Evolutionary conservation across 2,329 filamentous ascomycete genomes (phyloP).

Genomic region (Curvularia sp.): DNA sequence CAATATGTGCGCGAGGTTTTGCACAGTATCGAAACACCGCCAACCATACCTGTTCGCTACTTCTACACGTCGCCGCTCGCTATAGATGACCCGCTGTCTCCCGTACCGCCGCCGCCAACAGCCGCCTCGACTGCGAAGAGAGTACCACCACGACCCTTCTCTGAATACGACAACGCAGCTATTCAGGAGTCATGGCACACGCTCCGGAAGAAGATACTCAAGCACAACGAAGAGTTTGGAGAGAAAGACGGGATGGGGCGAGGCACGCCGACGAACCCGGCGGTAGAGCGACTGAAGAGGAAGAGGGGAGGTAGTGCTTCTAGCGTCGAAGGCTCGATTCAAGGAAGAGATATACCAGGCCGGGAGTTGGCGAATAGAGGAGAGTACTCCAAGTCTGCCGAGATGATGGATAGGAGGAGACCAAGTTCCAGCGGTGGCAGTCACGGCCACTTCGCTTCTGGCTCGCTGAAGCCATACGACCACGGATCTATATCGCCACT

Average conservation of each 20-base stretch:
- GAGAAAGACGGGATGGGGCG: slow-evolving; percentile 40
- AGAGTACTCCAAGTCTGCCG: slow-evolving; percentile 41
- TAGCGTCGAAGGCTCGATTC: slow-evolving; percentile 29
- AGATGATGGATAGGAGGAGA: slow-evolving; percentile 32
- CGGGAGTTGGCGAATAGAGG: slow-evolving; percentile 30
- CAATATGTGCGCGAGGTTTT: slow-evolving; percentile 57
- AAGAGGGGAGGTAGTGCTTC: slow-evolving; percentile 43
- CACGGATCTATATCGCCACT: slow-evolving; percentile 40
- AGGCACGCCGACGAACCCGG: slow-evolving; percentile 44
- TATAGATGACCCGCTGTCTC: slow-evolving; percentile 87
- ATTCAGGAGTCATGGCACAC: slow-evolving; percentile 79
- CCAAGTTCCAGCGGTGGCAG: slow-evolving; percentile 38
- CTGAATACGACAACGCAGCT: slow-evolving; percentile 77
- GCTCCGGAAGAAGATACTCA: slow-evolving; percentile 61
- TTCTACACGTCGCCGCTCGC: slow-evolving; percentile 85
- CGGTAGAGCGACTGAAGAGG: slow-evolving; percentile 44
- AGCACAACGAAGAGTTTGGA: slow-evolving; percentile 51
- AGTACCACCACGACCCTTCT: slow-evolving; percentile 77
- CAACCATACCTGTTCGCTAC: slow-evolving; percentile 60
- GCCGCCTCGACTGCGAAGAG: slow-evolving; percentile 57
- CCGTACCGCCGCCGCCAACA: slow-evolving; percentile 63
- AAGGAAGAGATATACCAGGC: slow-evolving; percentile 42
- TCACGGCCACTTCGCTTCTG: slow-evolving; percentile 30
- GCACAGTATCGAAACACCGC: slow-evolving; percentile 47
- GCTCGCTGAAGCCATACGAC: slow-evolving; percentile 44